These are phyloP conservation scores for Fusarium sarcochroum DNA, from an alignment of 2,329 filamentous ascomycete species.

Conservation along the genomic window DNA sequence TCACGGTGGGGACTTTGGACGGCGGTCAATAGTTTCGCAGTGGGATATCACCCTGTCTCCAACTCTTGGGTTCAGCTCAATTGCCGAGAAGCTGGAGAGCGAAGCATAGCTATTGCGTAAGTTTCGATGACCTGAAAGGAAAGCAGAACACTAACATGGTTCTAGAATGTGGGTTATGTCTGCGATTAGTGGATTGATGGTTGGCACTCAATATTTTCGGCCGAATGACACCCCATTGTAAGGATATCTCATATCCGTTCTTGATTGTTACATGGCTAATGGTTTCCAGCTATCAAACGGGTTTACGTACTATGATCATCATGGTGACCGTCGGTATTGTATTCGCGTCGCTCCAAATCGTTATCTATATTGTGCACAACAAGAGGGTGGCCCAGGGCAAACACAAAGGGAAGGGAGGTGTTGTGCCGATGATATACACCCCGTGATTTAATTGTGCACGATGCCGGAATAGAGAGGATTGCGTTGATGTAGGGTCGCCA, in stretches of 20 bases:
- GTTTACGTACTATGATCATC: conserved; percentile 61
- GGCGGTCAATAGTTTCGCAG: conserved; percentile 63
- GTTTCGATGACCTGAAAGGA: conserved; percentile 20
- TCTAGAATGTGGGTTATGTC: conserved; percentile 62
- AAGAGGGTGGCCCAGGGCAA: conserved; percentile 41
- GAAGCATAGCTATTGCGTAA: conserved; percentile 61
- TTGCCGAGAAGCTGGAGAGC: conserved; percentile 54
- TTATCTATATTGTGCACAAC: conserved; percentile 57
- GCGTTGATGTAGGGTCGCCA: no score
- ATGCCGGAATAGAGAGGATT: no score
- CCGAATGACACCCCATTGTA: conserved; percentile 58
- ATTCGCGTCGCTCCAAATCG: conserved; percentile 57
- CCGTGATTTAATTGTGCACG: background rate
- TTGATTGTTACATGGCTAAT: background rate
- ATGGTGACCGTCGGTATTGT: conserved; percentile 59
- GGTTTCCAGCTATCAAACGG: conserved; percentile 57
- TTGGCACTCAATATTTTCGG: conserved; percentile 65
- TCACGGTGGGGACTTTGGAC: conserved; percentile 66
- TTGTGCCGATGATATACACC: conserved; percentile 12
- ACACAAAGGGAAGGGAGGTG: conserved; percentile 19
- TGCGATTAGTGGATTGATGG: conserved; percentile 65
- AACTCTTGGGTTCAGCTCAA: conserved; percentile 69
- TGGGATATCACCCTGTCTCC: conserved; percentile 67
- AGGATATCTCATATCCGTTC: conserved; percentile 16
- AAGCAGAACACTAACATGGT: background rate